Conservation (phyloP, 768 basidiomycete species). For the Dioszegia hungarica region DNA sequence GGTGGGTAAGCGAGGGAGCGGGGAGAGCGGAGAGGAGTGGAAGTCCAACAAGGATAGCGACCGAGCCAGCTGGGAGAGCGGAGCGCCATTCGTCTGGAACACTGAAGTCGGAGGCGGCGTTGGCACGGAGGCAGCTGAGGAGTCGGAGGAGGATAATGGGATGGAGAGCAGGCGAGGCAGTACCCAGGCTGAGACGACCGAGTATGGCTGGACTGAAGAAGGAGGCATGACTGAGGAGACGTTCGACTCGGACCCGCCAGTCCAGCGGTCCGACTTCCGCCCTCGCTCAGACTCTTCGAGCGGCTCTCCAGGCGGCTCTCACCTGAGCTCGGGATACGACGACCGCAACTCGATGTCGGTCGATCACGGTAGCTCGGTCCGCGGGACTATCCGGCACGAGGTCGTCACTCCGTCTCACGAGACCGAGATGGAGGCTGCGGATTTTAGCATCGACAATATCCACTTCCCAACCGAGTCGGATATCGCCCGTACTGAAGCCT, state of each 20-base stretch:
- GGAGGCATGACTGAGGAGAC: slow-evolving; percentile 7
- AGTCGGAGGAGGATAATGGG: not conserved
- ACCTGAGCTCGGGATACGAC: not conserved
- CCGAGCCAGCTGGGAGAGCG: slow-evolving; percentile 39
- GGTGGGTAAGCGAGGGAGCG: slow-evolving; percentile 2
- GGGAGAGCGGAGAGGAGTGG: slow-evolving; percentile 9
- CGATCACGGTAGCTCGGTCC: not conserved
- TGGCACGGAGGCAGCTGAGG: not conserved
- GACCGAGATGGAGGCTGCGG: not conserved
- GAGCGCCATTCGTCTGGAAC: slow-evolving; percentile 36
- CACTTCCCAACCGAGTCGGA: slow-evolving; percentile 42
- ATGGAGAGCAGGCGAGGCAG: slow-evolving; percentile 3
- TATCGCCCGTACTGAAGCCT: slow-evolving; percentile 25
- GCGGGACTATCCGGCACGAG: slow-evolving; percentile 6
- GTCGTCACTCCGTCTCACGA: slow-evolving; percentile 10
- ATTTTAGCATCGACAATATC: slow-evolving; percentile 35
- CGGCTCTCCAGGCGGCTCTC: not conserved
- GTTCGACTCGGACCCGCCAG: slow-evolving; percentile 13
- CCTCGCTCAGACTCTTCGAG: slow-evolving; percentile 8
- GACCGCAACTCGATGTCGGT: not conserved
- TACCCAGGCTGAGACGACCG: slow-evolving; percentile 2
- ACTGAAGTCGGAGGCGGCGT: slow-evolving; percentile 9
- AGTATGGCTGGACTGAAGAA: slow-evolving; percentile 13
- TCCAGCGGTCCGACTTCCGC: slow-evolving; percentile 24
- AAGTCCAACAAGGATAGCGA: not conserved